Evolutionary conservation across 768 basidiomycete genomes (phyloP), one percentile per base, ranked within the genome.

Genomic region (Clitopilus passeckerianus): DNA sequence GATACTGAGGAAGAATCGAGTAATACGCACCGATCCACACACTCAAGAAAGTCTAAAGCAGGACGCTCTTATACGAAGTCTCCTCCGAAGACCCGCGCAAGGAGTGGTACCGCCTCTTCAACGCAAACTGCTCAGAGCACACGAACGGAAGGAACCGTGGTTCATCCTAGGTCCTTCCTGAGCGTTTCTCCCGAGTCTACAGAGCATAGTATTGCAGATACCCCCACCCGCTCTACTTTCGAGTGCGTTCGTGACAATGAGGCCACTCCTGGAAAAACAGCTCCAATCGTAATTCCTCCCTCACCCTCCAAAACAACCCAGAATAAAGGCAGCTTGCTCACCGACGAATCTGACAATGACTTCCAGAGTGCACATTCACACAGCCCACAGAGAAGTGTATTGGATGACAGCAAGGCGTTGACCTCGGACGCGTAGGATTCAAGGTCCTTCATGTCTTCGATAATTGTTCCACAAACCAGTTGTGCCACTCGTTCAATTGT

Each of bases 311-410:
- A 34, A 20, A 41, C 34, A 30, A 33, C 56, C 23, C 43, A 64
- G 20, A 68, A 20, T 18, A 22, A 10, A 10, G 46, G 3, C 5
- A 12, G 12, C 16, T 33, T 55, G 33, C 30, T 80, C 33, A 84
- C 87, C 7, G 89, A 91, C 60, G 90, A 90, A 64, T 90, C 89
- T 20, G 90, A 91, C 65, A 88, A 87, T 24, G 91, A 93, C 66
- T 93, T 93, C 70, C 90, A 92, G 73, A 93, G 91, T 63, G 91
- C 91, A 34, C 91, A 89, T 71, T 91, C 90, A 5, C 74, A 83
- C 2, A 90, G 89, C 66, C 89, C 90, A 12, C 82, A 88, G 1
- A 82, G 75, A 50, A 90, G 87, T 67, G 18, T 20, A 4, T 9
- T 22, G 3, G 46, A 50, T 20, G 37, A 41, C 3, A n/a, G 22